phyloP scores from a whole-genome alignment of 306 rosid genomes.

The Abrus pulchellus region DNA sequence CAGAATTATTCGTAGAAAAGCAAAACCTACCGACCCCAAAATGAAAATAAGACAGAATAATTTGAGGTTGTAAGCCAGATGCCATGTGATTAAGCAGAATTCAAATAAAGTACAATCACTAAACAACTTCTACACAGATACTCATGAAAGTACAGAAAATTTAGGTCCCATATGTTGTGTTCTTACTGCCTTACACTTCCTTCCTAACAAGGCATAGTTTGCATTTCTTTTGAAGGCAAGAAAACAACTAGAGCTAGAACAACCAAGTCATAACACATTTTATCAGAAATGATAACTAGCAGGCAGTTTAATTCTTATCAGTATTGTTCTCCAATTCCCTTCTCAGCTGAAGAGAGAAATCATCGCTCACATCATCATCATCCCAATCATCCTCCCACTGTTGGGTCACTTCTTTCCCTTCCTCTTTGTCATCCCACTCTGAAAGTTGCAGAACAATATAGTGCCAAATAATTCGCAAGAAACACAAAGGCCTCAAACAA shows the following conservation, averaged over 20 bases:
- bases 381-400: slow-evolving; percentile 99
- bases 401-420: slow-evolving; percentile 78
- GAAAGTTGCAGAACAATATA: slow-evolving; percentile 41
- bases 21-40: not conserved
- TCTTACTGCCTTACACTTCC: slow-evolving; percentile 33
- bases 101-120: slow-evolving; percentile 23
- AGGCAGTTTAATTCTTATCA: slow-evolving; percentile 53
- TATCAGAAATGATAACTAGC: slow-evolving; percentile 28
- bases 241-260: slow-evolving; percentile 38
- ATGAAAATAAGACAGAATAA: slow-evolving; percentile 22
- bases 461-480: slow-evolving; percentile 23
- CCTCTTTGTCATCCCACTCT: slow-evolving; percentile 89
- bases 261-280: slow-evolving; percentile 28
- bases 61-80: slow-evolving; percentile 15
- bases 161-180: slow-evolving; percentile 4
- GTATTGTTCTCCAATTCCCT: slow-evolving; percentile 80
- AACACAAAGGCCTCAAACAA: slow-evolving; percentile 3
- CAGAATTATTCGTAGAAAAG: not conserved
- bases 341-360: slow-evolving; percentile 89
- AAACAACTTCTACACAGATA: slow-evolving; percentile 27
- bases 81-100: slow-evolving; percentile 22
- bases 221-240: slow-evolving; percentile 29
- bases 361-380: slow-evolving; percentile 91
- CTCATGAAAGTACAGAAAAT: slow-evolving; percentile 29
- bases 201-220: slow-evolving; percentile 33